Conservation (phyloP, 1,284 basidiomycete genomes). For the Ustilago cynodontis region DNA sequence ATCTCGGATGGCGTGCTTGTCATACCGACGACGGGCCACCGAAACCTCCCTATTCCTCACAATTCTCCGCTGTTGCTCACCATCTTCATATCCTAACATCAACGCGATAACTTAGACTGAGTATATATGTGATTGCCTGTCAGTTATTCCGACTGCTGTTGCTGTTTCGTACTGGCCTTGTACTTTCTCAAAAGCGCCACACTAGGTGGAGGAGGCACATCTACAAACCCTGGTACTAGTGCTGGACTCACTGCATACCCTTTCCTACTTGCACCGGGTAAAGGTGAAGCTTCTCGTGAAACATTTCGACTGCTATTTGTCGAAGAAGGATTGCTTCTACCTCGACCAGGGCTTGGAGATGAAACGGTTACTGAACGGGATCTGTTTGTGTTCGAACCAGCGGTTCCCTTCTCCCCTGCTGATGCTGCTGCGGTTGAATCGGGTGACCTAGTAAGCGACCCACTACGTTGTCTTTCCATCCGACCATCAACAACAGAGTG, state of each 20-base stretch:
- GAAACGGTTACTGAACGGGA: conserved; percentile 25
- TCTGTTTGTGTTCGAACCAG: not conserved
- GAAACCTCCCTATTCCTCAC: not conserved
- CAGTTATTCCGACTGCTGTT: too few relatives aligned
- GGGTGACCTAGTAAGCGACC: conserved; percentile 18
- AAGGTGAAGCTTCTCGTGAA: conserved; percentile 27
- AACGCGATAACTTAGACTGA: too few relatives aligned
- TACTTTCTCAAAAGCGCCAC: conserved; percentile 29
- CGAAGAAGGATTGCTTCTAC: conserved; percentile 9
- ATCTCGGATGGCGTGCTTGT: too few relatives aligned
- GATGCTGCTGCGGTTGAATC: not conserved
- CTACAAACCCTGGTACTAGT: conserved; percentile 26
- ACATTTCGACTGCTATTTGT: conserved; percentile 23
- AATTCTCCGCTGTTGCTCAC: too few relatives aligned
- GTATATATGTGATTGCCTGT: too few relatives aligned
- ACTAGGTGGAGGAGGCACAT: conserved; percentile 13
- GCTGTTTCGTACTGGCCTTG: conserved; percentile 25
- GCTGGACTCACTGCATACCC: conserved; percentile 18
- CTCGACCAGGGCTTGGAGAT: conserved; percentile 1
- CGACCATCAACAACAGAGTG: not conserved
- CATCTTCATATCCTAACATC: too few relatives aligned
- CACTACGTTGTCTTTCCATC: conserved; percentile 9
- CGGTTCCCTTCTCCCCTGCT: not conserved
- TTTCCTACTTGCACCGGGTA: not conserved
- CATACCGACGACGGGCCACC: too few relatives aligned